Evolutionary conservation across 306 rosid species (phyloP), one percentile per base, ranked within the genome.

Genomic region (barrel medic (Medicago truncatula)): DNA sequence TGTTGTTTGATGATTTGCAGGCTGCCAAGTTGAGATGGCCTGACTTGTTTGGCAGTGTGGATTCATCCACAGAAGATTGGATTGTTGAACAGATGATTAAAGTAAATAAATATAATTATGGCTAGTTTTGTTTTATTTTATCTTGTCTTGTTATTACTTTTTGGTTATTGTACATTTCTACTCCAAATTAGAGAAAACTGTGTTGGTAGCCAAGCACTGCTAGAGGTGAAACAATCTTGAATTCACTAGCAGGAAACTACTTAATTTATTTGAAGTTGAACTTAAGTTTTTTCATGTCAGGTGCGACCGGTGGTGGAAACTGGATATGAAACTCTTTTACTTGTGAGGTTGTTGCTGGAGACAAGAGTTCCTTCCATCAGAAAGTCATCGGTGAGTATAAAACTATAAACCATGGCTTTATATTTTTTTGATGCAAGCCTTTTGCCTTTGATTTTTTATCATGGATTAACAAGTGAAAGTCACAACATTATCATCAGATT

Each of bases 301-400:
- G 84, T 92, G 75, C 83, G 97, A 8, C 97, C 93, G 34, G 96
- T 92, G 82, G 97, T 90, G 77, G 96, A 92, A 83, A 90, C 96
- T 66, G 97, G 97, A 74, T 90, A 90, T 71, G 97, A 92, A 85
- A 92, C 86, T 60, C 78, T 92, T 61, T 73, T 92, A 34, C 96
- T 92, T 54, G 93, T 88, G 88, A 90, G 92, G 81, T 79, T 92
- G 78, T 85, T 92, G 83, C 80, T 89, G 57, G 96, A 92, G 81
- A 87, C 76, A 60, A 88, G 87, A 68, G 52, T 85, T 52, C 92
- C 96, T 65, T 85, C 93, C 20, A 71, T 87, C 66, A 77, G 88
- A 79, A 75, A 80, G 15, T 80, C 84, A 38, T 80, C 80, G 52
- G 84, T 80, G 31, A 17, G 76, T 68, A 57, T 17, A 39, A 38